These are phyloP conservation scores for Coleophoma eucalyptorum DNA, from an alignment of 2,329 filamentous ascomycete species.

Conservation along the genomic window DNA sequence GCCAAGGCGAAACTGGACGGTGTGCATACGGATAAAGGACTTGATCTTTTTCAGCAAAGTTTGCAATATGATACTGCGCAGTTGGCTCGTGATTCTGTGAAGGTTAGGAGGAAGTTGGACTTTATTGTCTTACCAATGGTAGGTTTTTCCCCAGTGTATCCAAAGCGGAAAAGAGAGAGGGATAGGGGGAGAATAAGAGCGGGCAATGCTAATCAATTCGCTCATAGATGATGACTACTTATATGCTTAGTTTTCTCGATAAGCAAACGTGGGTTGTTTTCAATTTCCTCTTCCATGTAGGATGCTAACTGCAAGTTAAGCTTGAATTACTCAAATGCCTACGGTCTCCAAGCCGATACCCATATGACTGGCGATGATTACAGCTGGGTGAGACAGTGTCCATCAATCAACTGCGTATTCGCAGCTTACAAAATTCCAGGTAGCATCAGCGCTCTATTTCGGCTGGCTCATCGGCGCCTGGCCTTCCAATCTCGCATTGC, in stretches of 20 bases:
- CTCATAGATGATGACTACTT: constrained; percentile 30
- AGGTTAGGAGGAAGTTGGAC: constrained; percentile 31
- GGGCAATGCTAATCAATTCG: neutral
- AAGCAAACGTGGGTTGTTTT: constrained; percentile 19
- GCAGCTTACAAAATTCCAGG: too few species aligned
- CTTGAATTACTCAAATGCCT: constrained; percentile 36
- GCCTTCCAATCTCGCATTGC: constrained; percentile 36
- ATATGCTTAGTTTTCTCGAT: constrained; percentile 32
- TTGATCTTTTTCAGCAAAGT: constrained; percentile 27
- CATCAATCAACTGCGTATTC: too few species aligned
- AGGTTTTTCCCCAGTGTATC: neutral
- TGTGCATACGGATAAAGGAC: constrained; percentile 4
- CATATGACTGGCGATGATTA: constrained; percentile 36
- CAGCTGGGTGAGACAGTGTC: constrained; percentile 28
- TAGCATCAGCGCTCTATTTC: constrained; percentile 38
- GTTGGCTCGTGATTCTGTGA: constrained; percentile 26
- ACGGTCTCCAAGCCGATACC: constrained; percentile 36
- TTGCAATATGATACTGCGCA: constrained; percentile 30
- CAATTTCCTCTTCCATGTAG: neutral
- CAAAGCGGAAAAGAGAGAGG: too few species aligned
- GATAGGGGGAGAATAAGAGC: too few species aligned
- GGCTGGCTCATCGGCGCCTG: constrained; percentile 36
- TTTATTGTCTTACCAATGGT: constrained; percentile 33
- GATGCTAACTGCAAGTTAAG: neutral
- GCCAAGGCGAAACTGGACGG: neutral